Conservation (phyloP, 2,329 filamentous ascomycete genomes). For the Xylariaceae sp. region DNA sequence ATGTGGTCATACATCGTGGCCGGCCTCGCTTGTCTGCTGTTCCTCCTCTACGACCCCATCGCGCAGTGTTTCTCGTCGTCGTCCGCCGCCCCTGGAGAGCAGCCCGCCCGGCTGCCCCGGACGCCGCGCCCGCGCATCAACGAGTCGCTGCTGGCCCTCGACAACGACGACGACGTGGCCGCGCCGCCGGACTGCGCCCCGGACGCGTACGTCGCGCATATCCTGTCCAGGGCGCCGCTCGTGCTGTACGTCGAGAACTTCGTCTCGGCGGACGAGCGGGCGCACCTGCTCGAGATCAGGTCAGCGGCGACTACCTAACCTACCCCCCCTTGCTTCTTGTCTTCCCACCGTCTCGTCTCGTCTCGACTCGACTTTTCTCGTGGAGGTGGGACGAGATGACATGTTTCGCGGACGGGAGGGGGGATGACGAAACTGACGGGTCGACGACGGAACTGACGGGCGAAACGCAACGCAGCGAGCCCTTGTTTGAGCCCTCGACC, state of each 20-base stretch:
- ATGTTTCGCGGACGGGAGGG: too few species aligned
- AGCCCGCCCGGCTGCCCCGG: conserved; percentile 23
- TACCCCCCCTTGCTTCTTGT: background rate
- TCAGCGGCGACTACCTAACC: conserved; percentile 19
- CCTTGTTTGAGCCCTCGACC: conserved; percentile 42
- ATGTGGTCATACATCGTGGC: conserved; percentile 41
- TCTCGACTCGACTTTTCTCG: background rate
- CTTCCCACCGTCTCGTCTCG: background rate
- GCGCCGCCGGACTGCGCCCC: conserved; percentile 24
- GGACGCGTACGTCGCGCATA: conserved; percentile 38
- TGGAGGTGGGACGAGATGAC: too few species aligned
- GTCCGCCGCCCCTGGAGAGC: too few species aligned
- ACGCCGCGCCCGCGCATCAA: conserved; percentile 40
- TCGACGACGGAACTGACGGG: too few species aligned
- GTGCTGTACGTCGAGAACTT: conserved; percentile 49
- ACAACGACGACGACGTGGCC: conserved; percentile 28
- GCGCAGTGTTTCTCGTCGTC: conserved; percentile 27
- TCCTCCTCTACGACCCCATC: conserved; percentile 37
- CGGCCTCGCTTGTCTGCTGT: conserved; percentile 32
- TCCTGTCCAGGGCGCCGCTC: conserved; percentile 42
- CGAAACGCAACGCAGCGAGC: conserved; percentile 29
- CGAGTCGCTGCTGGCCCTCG: conserved; percentile 43
- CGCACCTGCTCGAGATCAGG: conserved; percentile 44
- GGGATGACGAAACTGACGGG: conserved; percentile 3
- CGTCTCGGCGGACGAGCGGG: conserved; percentile 34